Conservation (phyloP, 2,329 filamentous ascomycete species). For the Zalaria sp. region DNA sequence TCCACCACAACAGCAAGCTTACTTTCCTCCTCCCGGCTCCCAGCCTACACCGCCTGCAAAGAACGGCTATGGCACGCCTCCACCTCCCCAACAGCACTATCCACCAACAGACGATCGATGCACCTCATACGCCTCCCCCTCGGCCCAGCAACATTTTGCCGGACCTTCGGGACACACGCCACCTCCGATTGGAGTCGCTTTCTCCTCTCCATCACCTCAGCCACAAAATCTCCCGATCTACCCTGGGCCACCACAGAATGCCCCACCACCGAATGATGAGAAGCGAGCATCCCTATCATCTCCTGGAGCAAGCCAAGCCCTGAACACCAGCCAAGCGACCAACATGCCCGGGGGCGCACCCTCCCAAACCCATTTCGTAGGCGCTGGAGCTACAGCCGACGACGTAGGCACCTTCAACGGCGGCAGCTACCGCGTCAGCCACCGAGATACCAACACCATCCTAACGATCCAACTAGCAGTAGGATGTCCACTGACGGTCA, state of each 20-base stretch:
- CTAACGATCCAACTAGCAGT: slow-evolving; percentile 80
- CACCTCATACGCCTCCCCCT: slow-evolving; percentile 1
- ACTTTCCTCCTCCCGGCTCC: slow-evolving; percentile 4
- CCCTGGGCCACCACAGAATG: slow-evolving; percentile 19
- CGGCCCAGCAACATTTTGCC: slow-evolving; percentile 6
- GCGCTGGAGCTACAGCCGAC: slow-evolving; percentile 48
- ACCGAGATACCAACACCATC: slow-evolving; percentile 81
- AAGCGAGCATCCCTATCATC: slow-evolving; percentile 3
- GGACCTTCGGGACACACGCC: slow-evolving; percentile 8
- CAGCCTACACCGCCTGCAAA: background rate
- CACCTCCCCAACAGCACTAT: slow-evolving; percentile 1
- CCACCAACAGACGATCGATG: background rate
- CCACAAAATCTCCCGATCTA: slow-evolving; percentile 19
- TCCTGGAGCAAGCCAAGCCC: slow-evolving; percentile 6
- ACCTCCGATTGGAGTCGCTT: slow-evolving; percentile 6
- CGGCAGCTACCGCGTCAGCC: slow-evolving; percentile 83
- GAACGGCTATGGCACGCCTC: background rate
- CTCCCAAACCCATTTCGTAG: slow-evolving; percentile 44
- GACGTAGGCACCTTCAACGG: slow-evolving; percentile 96
- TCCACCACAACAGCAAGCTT: slow-evolving; percentile 4
- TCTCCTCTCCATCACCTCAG: slow-evolving; percentile 7
- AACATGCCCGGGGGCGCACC: slow-evolving; percentile 25
- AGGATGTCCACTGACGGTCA: slow-evolving; percentile 68
- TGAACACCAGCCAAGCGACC: slow-evolving; percentile 16
- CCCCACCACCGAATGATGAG: slow-evolving; percentile 18